Conservation (phyloP, 345 rosid species). For the Kandelia obovata region DNA sequence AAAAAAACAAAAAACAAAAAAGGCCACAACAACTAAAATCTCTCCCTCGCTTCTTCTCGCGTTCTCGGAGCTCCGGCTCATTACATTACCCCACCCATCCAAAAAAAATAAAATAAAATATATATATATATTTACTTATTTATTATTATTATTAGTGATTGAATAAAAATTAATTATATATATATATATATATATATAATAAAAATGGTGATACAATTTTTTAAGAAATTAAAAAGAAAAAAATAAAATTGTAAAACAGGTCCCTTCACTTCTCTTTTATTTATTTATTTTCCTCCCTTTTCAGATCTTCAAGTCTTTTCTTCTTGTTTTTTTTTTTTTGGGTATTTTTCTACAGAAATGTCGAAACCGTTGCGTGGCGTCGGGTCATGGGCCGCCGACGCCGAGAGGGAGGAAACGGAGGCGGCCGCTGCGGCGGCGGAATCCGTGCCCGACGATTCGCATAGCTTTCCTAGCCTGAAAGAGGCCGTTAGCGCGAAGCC, state of each 20-base stretch:
- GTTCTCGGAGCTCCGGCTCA: no score
- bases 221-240: no score
- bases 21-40: no score
- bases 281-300: background rate
- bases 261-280: slow-evolving; percentile 6
- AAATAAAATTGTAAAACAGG: background rate
- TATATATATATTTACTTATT: no score
- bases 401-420: slow-evolving; percentile 72
- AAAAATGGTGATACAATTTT: no score
- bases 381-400: slow-evolving; percentile 97
- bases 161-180: no score
- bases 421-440: slow-evolving; percentile 39
- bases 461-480: slow-evolving; percentile 73
- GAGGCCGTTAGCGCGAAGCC: slow-evolving; percentile 65
- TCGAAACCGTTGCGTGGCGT: slow-evolving; percentile 67
- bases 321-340: background rate
- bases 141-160: no score
- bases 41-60: no score
- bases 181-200: no score
- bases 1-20: no score
- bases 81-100: no score
- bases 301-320: slow-evolving; percentile 22
- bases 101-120: no score
- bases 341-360: slow-evolving; percentile 29
- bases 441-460: slow-evolving; percentile 47